Evolutionary conservation across 495 filamentous ascomycete genomes (phyloP), one percentile per base, ranked within the genome.

Genomic region (Podospora appendiculata): DNA sequence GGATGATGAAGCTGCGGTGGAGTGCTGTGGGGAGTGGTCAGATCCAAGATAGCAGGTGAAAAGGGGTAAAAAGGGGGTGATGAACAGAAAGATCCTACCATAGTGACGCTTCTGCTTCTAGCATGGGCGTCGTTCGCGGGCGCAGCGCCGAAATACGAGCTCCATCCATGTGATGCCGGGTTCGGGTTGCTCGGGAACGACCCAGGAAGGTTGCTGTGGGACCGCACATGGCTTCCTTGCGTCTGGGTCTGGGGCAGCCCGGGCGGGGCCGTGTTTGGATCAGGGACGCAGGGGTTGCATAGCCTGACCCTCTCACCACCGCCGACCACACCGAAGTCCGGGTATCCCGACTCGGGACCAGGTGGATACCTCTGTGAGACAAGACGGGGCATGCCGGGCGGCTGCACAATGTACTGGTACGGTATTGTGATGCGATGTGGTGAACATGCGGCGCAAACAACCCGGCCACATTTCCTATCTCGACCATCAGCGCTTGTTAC

Each of bases 381-480:
- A 74, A 43, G 47, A 16, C 58, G 57, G 10, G 58, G 45, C 13
- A 76, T 61, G 33, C 77, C 74, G 3, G 89, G 87, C 1, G 90
- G 90, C 41, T 84, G 87, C 13, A 98, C 93, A 46, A 97, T 93
- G 63, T 86, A 97, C 53, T 93, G 88, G 48, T 88, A 79, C 1
- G 93, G 94, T 51, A 98, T 95, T 1, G 86, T 95, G 62, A 98
- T 97, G 40, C 88, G 82, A 67, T 97, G 92, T 5, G 94, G 93
- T 4, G 94, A 97, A 69, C 93, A 98, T 14, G 79, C 70, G 48
- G 85, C 81, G 66, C 93, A 98, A 12, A 98, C 94, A 1, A 98
- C 94, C 32, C 91, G 79, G 7, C 93, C 93, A 67, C 93, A 98
- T 74, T 96, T 96, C 48, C 91, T 90, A 39, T 10, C 3, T 38